Evolutionary conservation across 129 eudicot genomes (phyloP).

Genomic region (Gnaphalium uliginosum): DNA sequence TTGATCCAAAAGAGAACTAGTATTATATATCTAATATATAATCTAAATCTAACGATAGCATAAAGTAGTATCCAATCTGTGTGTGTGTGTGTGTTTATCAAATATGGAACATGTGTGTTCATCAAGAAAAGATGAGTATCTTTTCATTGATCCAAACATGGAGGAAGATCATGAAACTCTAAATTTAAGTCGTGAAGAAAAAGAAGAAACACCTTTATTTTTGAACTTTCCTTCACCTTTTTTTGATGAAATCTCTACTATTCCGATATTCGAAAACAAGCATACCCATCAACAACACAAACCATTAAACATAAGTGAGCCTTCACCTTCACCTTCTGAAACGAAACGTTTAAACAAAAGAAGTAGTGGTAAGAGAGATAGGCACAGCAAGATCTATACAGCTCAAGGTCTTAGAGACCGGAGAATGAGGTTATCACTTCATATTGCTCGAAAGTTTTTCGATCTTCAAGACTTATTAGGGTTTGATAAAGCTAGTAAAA

Average conservation of each 20-base stretch:
- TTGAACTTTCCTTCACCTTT: conserved; percentile 43
- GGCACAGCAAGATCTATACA: conserved; percentile 66
- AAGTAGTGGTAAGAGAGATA: conserved; percentile 48
- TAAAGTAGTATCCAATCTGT: not conserved
- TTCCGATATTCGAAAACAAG: conserved; percentile 12
- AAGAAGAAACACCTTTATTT: conserved; percentile 27
- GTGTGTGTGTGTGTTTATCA: not conserved
- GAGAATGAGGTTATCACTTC: conserved; percentile 61
- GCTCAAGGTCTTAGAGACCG: conserved; percentile 61
- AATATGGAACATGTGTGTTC: conserved; percentile 23
- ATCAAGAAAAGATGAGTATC: conserved; percentile 13
- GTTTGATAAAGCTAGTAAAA: conserved; percentile 63
- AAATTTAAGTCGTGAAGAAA: too few species aligned
- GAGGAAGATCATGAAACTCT: conserved; percentile 22
- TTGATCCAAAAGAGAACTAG: not conserved
- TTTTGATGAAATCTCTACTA: conserved; percentile 25
- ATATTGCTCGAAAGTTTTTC: conserved; percentile 62
- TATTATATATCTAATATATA: not conserved
- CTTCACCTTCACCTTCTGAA: conserved; percentile 21
- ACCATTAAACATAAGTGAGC: conserved; percentile 12
- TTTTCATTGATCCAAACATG: conserved; percentile 19
- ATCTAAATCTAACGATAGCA: not conserved
- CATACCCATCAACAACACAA: conserved; percentile 14
- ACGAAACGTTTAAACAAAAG: conserved; percentile 27
- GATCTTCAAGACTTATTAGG: conserved; percentile 68